phyloP scores from a whole-genome alignment of 140 eudicot genomes.

The Anethum foeniculum region DNA sequence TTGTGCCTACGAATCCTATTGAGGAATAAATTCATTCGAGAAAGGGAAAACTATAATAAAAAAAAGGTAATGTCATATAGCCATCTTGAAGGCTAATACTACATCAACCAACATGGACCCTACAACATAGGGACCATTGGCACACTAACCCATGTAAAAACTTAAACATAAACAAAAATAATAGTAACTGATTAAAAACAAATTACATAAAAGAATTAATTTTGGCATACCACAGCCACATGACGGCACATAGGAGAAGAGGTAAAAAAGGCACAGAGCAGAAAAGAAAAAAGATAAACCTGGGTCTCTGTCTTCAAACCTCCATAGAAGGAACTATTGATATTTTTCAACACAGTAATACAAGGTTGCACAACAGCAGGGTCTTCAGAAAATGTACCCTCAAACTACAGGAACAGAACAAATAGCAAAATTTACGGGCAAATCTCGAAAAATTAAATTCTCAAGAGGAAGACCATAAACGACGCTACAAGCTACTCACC shows the following conservation, averaged over 20 bases:
- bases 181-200: not conserved
- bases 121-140: not conserved
- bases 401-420: slow-evolving; percentile 29
- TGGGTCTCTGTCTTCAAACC: slow-evolving; percentile 47
- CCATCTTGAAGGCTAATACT: not conserved
- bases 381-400: slow-evolving; percentile 47
- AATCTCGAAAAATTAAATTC: not conserved
- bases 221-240: not conserved
- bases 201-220: not conserved
- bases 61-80: not conserved
- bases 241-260: not conserved
- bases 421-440: not conserved
- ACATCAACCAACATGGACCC: not conserved
- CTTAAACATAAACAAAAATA: not conserved
- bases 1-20: not conserved
- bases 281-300: slow-evolving; percentile 24
- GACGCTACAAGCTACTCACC: slow-evolving; percentile 25
- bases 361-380: slow-evolving; percentile 61
- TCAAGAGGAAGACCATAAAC: not conserved
- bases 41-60: not conserved
- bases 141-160: no score
- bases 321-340: slow-evolving; percentile 42
- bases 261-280: not conserved
- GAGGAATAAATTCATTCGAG: not conserved
- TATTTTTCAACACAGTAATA: slow-evolving; percentile 45